phyloP scores from a whole-genome alignment of 2,329 filamentous ascomycete species.

The Ilyonectria robusta region DNA sequence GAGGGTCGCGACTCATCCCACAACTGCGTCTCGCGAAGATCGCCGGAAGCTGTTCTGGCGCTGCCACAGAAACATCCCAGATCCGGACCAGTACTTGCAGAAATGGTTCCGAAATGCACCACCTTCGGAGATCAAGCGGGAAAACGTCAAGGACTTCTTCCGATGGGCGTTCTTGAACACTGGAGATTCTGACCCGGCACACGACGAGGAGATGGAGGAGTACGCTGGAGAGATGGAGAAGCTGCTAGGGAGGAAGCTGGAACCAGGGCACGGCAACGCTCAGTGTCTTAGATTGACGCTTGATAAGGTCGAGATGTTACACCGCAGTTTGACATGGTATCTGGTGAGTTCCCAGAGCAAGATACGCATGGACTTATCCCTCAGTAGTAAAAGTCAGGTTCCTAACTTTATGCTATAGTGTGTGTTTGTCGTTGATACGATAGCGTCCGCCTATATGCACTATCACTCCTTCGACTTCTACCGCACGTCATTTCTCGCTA shows the following conservation, averaged over 20 bases:
- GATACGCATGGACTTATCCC: conserved; percentile 8
- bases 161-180: conserved; percentile 72
- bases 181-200: conserved; percentile 56
- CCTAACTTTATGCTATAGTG: conserved; percentile 48
- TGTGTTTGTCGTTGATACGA: conserved; percentile 63
- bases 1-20: conserved; percentile 64
- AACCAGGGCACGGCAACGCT: conserved; percentile 66
- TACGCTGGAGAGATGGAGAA: conserved; percentile 68
- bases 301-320: conserved; percentile 69
- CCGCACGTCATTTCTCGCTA: conserved; percentile 59
- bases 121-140: conserved; percentile 65
- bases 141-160: conserved; percentile 73
- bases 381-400: conserved; percentile 8
- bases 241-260: conserved; percentile 63
- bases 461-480: conserved; percentile 64
- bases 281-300: conserved; percentile 69
- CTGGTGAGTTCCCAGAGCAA: conserved; percentile 54
- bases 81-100: conserved; percentile 66
- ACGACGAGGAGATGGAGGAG: conserved; percentile 69
- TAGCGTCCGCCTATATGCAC: conserved; percentile 51
- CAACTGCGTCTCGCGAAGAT: conserved; percentile 58
- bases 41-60: conserved; percentile 64
- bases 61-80: conserved; percentile 65
- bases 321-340: conserved; percentile 72
- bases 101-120: conserved; percentile 72